Base-by-base conservation (phyloP, 495 filamentous ascomycete species). In the Extremus antarcticus region DNA sequence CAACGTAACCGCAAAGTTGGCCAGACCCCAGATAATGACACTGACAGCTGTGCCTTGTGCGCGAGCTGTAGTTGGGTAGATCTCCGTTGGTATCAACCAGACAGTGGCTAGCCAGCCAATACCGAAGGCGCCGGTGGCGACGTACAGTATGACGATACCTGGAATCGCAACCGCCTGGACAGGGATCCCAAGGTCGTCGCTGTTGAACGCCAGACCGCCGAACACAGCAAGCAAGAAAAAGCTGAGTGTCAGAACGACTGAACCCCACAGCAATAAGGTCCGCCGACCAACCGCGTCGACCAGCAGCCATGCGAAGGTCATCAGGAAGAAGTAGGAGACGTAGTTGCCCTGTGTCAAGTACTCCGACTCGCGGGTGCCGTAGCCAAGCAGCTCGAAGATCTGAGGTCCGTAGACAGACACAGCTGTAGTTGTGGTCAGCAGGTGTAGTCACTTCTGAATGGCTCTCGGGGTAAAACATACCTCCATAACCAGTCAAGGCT, bases 31-130 rank as follows among this genome's bases (percentile, higher is more conserved):
- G 47, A 78, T 65, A 38, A 80, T 71, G 40, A 80, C 76, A 15
- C 65, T 71, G 45, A 79, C 68, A 43, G 76, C 73, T 25, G 73
- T 71, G 4, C 76, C 78, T 62, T 75, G 73, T 17, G 77, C 77
- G 22, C 78, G 67, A 11, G 78, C 75, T 13, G 70, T 72, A 21
- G 69, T 76, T 10, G 78, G 74, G 58, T 72, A 80, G 55, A 81
- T 79, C 57, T 81, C 77, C 0, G 78, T 81, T 1, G 78, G 78
- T 49, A 81, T 78, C 15, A 80, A 64, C 78, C 77, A 81, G 41
- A 73, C 68, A 7, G 78, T 73, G 1, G 76, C 60, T 9, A 81
- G 64, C 78, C 77, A 81, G 35, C 74, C 77, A 43, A 79, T 74
- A 35, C 78, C 78, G 62, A 81, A 81, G 39, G 73, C 72, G 1